These are phyloP conservation scores for Ophidiomyces ophidiicola DNA, from an alignment of 2,329 filamentous ascomycete genomes.

Conservation along the genomic window DNA sequence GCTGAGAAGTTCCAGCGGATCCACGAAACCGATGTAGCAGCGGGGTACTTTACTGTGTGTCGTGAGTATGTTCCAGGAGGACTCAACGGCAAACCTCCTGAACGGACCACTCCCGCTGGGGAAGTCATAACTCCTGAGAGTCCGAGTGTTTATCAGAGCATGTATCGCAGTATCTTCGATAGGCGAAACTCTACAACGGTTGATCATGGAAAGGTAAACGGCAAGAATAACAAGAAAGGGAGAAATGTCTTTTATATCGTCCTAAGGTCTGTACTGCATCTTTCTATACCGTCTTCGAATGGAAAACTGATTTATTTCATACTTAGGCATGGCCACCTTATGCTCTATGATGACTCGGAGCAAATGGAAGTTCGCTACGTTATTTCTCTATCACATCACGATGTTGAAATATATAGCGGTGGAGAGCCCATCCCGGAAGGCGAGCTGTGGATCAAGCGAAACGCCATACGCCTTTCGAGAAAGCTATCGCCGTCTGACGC, in stretches of 20 bases:
- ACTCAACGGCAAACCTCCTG: slow-evolving; percentile 83
- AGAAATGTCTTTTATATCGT: slow-evolving; percentile 92
- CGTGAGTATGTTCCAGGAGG: slow-evolving; percentile 85
- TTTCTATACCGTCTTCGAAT: neutral
- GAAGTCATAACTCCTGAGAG: slow-evolving; percentile 67
- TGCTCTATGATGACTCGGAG: slow-evolving; percentile 93
- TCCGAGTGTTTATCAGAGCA: slow-evolving; percentile 91
- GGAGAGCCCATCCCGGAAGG: slow-evolving; percentile 70
- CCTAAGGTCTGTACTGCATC: slow-evolving; percentile 49
- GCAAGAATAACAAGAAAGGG: slow-evolving; percentile 46
- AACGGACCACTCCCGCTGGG: slow-evolving; percentile 68
- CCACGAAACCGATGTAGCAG: slow-evolving; percentile 64
- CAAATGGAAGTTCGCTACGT: slow-evolving; percentile 94
- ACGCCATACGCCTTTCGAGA: slow-evolving; percentile 70
- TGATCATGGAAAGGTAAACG: slow-evolving; percentile 40
- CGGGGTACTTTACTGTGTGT: slow-evolving; percentile 90
- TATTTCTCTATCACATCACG: slow-evolving; percentile 77
- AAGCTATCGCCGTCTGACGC: slow-evolving; percentile 43
- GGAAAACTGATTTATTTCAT: slow-evolving; percentile 6
- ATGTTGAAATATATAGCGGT: slow-evolving; percentile 72
- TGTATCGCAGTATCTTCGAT: slow-evolving; percentile 95
- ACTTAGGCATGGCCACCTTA: slow-evolving; percentile 77
- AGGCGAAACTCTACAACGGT: slow-evolving; percentile 51
- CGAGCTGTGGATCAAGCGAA: slow-evolving; percentile 90
- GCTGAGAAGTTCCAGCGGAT: slow-evolving; percentile 50